Evolutionary conservation across 148 eudicot species (phyloP).

Genomic region (Rhododendron simsii): DNA sequence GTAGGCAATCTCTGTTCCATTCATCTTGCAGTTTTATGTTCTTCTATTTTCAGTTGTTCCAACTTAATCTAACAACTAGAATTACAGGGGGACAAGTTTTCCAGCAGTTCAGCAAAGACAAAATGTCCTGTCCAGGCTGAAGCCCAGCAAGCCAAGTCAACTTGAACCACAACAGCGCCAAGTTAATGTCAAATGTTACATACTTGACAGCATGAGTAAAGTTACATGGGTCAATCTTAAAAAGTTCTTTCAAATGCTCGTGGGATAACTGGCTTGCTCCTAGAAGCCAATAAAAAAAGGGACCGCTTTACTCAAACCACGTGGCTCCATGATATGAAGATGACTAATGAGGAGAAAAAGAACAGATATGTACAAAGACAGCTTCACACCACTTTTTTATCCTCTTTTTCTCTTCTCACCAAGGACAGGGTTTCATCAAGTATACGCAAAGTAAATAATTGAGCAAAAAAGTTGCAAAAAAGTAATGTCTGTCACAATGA

Average conservation of each 20-base stretch:
- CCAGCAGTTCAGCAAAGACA: background rate
- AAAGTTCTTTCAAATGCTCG: background rate
- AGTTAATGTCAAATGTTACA: background rate
- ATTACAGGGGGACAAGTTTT: background rate
- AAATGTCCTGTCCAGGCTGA: background rate
- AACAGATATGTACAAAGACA: background rate
- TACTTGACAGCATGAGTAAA: background rate
- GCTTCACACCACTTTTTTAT: background rate
- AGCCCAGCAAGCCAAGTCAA: background rate
- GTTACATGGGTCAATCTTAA: background rate
- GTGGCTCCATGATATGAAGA: background rate
- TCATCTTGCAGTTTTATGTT: background rate
- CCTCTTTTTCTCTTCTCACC: background rate
- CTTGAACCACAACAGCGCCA: background rate
- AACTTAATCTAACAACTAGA: slow-evolving; percentile 4
- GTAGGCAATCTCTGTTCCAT: background rate
- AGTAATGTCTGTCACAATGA: background rate
- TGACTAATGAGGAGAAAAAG: background rate
- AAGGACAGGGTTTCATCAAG: slow-evolving; percentile 6
- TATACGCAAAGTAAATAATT: background rate
- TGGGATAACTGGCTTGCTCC: background rate
- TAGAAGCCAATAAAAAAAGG: background rate
- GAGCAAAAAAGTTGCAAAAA: background rate
- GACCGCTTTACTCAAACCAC: background rate
- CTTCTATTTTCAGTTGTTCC: background rate